These are phyloP conservation scores for Solanum neorickii DNA, from an alignment of 257 asterid species.

Conservation along the genomic window DNA sequence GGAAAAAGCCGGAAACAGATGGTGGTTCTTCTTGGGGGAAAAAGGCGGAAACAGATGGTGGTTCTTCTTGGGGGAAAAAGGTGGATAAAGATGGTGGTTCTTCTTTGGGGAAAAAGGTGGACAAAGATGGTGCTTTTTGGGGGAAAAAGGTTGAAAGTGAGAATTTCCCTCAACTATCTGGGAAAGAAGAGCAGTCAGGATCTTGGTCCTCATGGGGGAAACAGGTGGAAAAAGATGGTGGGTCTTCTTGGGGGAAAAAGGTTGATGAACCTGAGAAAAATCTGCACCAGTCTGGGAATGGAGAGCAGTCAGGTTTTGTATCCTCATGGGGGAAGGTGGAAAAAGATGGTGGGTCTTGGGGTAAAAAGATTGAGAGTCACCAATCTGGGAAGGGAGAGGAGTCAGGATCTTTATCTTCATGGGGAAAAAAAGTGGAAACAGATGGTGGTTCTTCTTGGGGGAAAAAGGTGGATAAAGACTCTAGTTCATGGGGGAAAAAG, in stretches of 20 bases:
- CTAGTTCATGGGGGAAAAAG: constrained; percentile 10
- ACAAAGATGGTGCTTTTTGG: background rate
- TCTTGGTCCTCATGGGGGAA: constrained; percentile 11
- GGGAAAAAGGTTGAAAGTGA: constrained; percentile 1
- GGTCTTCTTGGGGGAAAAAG: background rate
- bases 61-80: constrained; percentile 16
- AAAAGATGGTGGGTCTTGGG: constrained; percentile 6
- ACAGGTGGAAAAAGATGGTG: background rate
- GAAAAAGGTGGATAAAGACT: background rate
- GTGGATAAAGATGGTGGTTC: background rate
- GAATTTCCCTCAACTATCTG: background rate
- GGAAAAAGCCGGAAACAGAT: no score
- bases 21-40: constrained; percentile 12
- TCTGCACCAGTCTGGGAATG: constrained; percentile 3
- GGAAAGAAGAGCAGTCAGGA: constrained; percentile 2
- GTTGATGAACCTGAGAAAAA: background rate
- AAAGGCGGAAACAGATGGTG: background rate
- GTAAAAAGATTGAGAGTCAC: background rate
- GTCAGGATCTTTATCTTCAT: constrained; percentile 6
- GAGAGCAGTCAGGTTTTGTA: background rate
- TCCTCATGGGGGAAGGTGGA: background rate
- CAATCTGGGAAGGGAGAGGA: background rate
- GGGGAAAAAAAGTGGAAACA: constrained; percentile 10
- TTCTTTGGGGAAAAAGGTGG: constrained; percentile 1
- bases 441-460: background rate